Conservation (phyloP, 805 yeast species). For the Yamadazyma sp. region DNA sequence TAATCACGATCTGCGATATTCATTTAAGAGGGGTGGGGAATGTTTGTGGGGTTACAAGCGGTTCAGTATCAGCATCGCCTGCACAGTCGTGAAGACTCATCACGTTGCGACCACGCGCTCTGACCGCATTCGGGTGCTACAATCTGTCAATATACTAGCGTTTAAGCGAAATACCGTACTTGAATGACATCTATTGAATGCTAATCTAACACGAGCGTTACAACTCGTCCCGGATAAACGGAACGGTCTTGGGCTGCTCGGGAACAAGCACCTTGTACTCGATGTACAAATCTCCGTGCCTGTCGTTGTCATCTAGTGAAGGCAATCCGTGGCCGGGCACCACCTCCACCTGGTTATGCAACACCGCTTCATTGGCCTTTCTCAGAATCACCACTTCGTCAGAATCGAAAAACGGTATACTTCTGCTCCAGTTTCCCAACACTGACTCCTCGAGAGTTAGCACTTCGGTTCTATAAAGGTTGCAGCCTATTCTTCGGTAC, state of each 20-base stretch:
- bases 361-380: conserved; percentile 49
- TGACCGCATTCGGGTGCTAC: no score
- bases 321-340: conserved; percentile 89
- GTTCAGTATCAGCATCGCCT: no score
- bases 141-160: no score
- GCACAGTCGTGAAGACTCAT: no score
- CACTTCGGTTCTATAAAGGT: conserved; percentile 80
- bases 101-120: no score
- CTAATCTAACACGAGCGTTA: not conserved
- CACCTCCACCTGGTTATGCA: conserved; percentile 70
- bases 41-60: no score
- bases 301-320: conserved; percentile 32
- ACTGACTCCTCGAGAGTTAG: conserved; percentile 70
- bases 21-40: no score
- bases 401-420: conserved; percentile 64
- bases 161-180: no score
- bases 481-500: conserved; percentile 72
- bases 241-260: conserved; percentile 8
- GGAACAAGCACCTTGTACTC: conserved; percentile 48
- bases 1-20: no score
- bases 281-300: conserved; percentile 47
- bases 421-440: conserved; percentile 77
- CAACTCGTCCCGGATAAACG: conserved; percentile 1
- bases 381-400: conserved; percentile 50
- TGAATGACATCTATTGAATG: no score